phyloP scores from a whole-genome alignment of 352 stramenopile species.

The Phytophthora hibernalis region DNA sequence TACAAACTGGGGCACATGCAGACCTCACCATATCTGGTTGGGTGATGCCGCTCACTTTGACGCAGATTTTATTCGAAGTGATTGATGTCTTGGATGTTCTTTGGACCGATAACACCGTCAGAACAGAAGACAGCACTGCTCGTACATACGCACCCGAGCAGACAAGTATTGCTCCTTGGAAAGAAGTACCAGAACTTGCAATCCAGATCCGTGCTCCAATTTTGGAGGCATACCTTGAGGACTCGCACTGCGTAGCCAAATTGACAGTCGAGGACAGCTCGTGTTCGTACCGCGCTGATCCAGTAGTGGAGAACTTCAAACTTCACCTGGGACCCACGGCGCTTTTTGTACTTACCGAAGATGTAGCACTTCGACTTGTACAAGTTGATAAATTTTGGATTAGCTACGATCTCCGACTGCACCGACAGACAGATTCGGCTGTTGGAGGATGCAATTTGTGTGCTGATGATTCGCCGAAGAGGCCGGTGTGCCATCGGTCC shows the following conservation, averaged over 20 bases:
- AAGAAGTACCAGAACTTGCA: constrained; percentile 68
- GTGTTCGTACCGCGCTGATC: constrained; percentile 70
- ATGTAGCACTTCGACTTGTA: constrained; percentile 85
- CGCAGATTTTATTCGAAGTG: constrained; percentile 77
- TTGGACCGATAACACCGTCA: constrained; percentile 46
- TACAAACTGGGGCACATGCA: constrained; percentile 63
- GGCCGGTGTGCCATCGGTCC: constrained; percentile 66
- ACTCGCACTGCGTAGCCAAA: constrained; percentile 89
- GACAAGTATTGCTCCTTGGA: constrained; percentile 44
- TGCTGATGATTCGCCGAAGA: constrained; percentile 64
- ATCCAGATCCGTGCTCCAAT: constrained; percentile 83
- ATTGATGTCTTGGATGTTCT: constrained; percentile 76
- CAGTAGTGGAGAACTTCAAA: constrained; percentile 68
- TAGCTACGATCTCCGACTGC: constrained; percentile 74
- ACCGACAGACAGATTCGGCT: constrained; percentile 48
- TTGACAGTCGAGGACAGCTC: constrained; percentile 83
- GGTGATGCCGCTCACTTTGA: constrained; percentile 79
- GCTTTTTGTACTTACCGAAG: constrained; percentile 85
- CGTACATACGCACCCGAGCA: constrained; percentile 24
- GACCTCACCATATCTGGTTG: constrained; percentile 81
- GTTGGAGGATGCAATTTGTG: constrained; percentile 64
- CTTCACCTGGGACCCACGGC: constrained; percentile 79
- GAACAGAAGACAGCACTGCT: constrained; percentile 17
- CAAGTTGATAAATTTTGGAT: constrained; percentile 86
- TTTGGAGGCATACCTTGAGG: constrained; percentile 87